phyloP scores from a whole-genome alignment of 1,139 yeast species.

The Suhomyces wounanorum region DNA sequence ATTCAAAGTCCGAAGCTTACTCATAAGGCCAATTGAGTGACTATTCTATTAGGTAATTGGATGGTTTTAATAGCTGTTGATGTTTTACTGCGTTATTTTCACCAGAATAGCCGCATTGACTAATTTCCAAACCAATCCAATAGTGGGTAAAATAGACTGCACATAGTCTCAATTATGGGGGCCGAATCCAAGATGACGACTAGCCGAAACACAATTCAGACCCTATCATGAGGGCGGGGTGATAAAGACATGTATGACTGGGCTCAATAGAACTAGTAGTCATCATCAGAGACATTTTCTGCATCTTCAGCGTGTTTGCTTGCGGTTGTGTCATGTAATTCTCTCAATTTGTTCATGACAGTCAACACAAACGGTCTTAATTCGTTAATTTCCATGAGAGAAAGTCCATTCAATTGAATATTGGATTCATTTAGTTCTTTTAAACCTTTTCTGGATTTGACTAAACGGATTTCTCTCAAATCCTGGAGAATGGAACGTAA shows the following conservation, averaged over 20 bases:
- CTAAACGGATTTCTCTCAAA: slow-evolving; percentile 76
- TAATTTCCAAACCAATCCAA: not conserved
- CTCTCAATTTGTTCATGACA: slow-evolving; percentile 76
- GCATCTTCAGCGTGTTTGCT: slow-evolving; percentile 23
- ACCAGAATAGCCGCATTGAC: not conserved
- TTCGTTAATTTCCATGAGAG: slow-evolving; percentile 84
- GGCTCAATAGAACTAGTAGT: slow-evolving; percentile 3
- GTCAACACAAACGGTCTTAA: slow-evolving; percentile 76
- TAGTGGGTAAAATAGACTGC: not conserved
- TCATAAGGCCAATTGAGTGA: slow-evolving; percentile 23
- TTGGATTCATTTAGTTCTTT: slow-evolving; percentile 78
- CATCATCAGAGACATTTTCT: slow-evolving; percentile 17
- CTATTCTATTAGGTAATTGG: not conserved
- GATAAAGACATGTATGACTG: not conserved
- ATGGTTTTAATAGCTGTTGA: not conserved
- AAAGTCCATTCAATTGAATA: slow-evolving; percentile 79
- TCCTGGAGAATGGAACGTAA: slow-evolving; percentile 77
- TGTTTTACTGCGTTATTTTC: not conserved
- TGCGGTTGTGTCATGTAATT: slow-evolving; percentile 43
- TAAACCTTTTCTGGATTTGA: slow-evolving; percentile 81
- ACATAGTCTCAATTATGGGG: not conserved
- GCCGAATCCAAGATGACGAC: not conserved
- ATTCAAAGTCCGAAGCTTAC: slow-evolving; percentile 31
- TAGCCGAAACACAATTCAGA: not conserved
- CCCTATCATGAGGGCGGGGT: not conserved